Conservation (phyloP, 2,329 filamentous ascomycete genomes). For the Colletotrichum tamarilloi region DNA sequence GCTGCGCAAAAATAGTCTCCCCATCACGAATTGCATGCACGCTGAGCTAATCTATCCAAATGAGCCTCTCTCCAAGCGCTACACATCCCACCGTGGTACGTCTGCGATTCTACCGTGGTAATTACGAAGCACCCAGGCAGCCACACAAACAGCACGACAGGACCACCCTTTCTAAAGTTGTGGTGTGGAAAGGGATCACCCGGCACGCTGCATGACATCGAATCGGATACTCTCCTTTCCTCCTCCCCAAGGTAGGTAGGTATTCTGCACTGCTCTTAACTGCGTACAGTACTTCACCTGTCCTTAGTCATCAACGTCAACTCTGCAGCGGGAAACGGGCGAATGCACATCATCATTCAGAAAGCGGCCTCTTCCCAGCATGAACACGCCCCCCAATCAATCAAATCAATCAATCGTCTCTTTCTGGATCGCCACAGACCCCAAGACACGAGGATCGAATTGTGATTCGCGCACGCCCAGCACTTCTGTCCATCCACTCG, state of each 20-base stretch:
- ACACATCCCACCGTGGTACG: not conserved
- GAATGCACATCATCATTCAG: not conserved
- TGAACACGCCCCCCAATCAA: not conserved
- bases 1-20: not conserved
- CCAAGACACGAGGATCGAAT: not conserved
- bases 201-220: constrained; percentile 2
- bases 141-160: not conserved
- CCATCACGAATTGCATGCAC: not conserved
- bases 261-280: not conserved
- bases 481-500: not conserved
- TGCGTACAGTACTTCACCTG: not conserved
- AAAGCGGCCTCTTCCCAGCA: not conserved
- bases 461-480: not conserved
- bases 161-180: not conserved
- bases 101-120: not conserved
- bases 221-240: constrained; percentile 3
- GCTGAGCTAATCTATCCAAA: constrained; percentile 11
- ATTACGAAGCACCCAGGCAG: not conserved
- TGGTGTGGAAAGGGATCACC: constrained; percentile 9
- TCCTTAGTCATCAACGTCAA: not conserved
- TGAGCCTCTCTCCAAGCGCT: not conserved
- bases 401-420: not conserved
- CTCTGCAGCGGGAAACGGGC: not conserved
- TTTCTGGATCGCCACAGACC: not conserved
- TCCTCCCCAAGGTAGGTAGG: not conserved